Base-by-base conservation (phyloP, 495 filamentous ascomycete species). In the Talaromyces ruber region DNA sequence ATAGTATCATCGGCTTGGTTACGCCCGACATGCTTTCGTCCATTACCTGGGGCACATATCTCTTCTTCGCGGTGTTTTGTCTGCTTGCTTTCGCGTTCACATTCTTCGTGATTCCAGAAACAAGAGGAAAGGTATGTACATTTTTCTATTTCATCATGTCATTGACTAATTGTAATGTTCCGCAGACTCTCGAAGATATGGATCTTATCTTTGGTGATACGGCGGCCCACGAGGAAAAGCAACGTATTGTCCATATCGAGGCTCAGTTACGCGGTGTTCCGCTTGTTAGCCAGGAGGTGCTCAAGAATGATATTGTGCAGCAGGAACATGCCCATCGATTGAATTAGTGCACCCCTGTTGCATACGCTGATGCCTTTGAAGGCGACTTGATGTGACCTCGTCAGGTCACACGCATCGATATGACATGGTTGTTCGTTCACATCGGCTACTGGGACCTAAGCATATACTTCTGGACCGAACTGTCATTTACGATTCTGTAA, bases 131-230 rank as follows among this genome's bases (percentile, higher is more conserved):
- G 73, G 73, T 75, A 54, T 14, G 55, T 57, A 43, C 57, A 34
- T 21, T 26, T 22, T 21, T n/a, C 7, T 47, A 47, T 18, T 6
- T 47, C 8, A 47, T 47, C 6, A 9, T 18, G 18, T 0, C n/a
- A 1, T 47, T 18, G n/a, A 45, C 39, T 45, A 45, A 45, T 18
- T 45, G 39, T 1, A 0, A 45, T 45, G 39, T 45, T 0, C 5
- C 16, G 6, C 76, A 84, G 43, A 77, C 76, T 28, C 67, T 82
- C 14, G 79, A 82, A 68, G 74, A 82, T 67, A 82, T 84, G 88
- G 90, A 93, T 64, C 79, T 88, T 61, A 81, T 92, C 56, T 93
- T 93, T 68, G 89, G 89, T 47, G 85, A 83, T 37, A 85, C 86
- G 59, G 82, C 83, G 11, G 88, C 87, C 0, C 80, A 85, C 32